phyloP scores from a whole-genome alignment of 2,329 filamentous ascomycete genomes.

The Penicillium sclerotiorum region DNA sequence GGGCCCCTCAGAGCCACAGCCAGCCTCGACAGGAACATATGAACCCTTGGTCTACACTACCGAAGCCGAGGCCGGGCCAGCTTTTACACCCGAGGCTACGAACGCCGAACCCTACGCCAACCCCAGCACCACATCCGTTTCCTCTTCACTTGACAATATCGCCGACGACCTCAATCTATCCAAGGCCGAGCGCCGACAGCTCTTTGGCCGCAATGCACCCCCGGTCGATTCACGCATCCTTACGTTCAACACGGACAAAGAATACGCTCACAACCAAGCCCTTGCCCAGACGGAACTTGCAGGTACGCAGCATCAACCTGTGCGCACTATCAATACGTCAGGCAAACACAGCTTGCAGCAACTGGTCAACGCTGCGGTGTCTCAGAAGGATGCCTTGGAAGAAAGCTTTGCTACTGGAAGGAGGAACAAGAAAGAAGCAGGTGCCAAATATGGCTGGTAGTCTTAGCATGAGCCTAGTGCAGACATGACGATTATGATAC shows the following conservation, averaged over 20 bases:
- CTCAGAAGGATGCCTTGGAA: conserved; percentile 83
- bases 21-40: conserved; percentile 33
- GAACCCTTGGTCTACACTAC: conserved; percentile 45
- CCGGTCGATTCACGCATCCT: conserved; percentile 67
- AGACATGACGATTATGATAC: conserved; percentile 13
- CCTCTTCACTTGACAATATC: conserved; percentile 63
- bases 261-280: conserved; percentile 83
- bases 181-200: conserved; percentile 73
- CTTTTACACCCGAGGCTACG: conserved; percentile 3
- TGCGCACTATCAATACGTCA: conserved; percentile 75
- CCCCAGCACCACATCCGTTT: conserved; percentile 10
- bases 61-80: conserved; percentile 23
- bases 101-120: conserved; percentile 8
- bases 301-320: conserved; percentile 71
- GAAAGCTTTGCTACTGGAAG: conserved; percentile 85
- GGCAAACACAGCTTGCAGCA: conserved; percentile 87
- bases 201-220: conserved; percentile 71
- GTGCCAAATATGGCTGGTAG: conserved; percentile 81
- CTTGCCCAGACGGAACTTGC: conserved; percentile 60
- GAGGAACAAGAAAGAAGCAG: conserved; percentile 79
- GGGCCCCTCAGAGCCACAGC: conserved; percentile 7
- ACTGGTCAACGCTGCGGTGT: conserved; percentile 79
- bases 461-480: conserved; percentile 3
- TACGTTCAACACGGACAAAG: conserved; percentile 84
- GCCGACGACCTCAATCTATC: conserved; percentile 80